Evolutionary conservation across 306 rosid species (phyloP), one percentile per base, ranked within the genome.

Genomic region (Alnus rubra): DNA sequence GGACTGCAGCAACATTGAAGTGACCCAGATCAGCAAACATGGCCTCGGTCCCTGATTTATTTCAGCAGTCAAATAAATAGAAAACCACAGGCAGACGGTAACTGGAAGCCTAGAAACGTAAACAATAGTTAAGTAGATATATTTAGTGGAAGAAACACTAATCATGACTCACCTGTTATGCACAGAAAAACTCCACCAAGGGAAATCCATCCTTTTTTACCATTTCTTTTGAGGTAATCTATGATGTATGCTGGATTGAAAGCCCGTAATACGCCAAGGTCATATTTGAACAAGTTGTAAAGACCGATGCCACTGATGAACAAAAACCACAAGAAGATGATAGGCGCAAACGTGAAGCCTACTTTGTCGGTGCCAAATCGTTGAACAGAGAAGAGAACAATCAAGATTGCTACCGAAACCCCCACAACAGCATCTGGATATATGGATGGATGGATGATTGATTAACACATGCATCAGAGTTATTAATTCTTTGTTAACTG

Each of bases 21-120:
- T 93, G 98, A 39, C 98, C 98, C 79, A 94, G 86, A 81, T 94
- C 98, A 42, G 98, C 98, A 80, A 94, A 94, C 98, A 94, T 92
- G 73, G 98, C 98, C 76, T 94, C 97, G 2, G 98, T 81, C 10
- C 98, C 97, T 90, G 69, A 65, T 59, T 64, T 4, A 18, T 13
- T 12, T 58, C 31, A 64, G 7, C 5, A 45, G 16, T 56, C 33
- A 50, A 53, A 54, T 51, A 74, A 10, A 56, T 7, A 52, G 49
- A 50, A 4, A 52, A 56, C 13, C 19, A 53, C 2, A 8, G 19
- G n/a, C 13, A 45, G 50, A 4, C n/a, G 12, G 49, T 33, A 33
- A 23, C 28, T 13, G 11, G 28, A 23, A 23, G 28, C 28, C 28
- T 39, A 6, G 28, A 33, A 5, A 1, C 28, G 30, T 9, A 5